Evolutionary conservation across 179 eudicot genomes (phyloP), one percentile per base, ranked within the genome.

Genomic region (Corrigiola litoralis): DNA sequence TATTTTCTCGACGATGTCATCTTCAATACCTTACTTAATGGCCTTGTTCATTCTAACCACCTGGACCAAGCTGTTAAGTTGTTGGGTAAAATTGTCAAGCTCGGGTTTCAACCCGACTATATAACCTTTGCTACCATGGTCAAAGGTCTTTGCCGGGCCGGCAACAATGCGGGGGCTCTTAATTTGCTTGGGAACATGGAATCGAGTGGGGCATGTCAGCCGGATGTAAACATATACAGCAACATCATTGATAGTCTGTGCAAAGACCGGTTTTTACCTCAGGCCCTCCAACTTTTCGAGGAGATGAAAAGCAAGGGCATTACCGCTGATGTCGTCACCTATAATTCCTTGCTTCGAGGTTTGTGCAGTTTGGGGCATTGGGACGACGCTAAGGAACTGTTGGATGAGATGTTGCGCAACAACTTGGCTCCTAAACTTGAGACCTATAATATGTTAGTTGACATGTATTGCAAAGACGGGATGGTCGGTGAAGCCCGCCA

Each of bases 391-490:
- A 46, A 46, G 20, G 24, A 46, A 8, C 17, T 46, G 24, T 46
- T 23, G 25, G 8, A 48, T 21, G 53, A 48, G 28, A 48, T 48
- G 53, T 48, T 48, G 16, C 27, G n/a, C 27, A 48, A 48, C 29
- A 23, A 46, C 3, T 7, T 46, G 5, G 50, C 14, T 46, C 50
- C 10, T 46, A 21, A 2, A 20, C 27, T 48, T 48, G 53, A 21
- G 28, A 48, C 53, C 29, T 48, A 48, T 2, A 48, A 2, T 3
- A 48, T 48, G 53, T 9, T 48, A 48, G 24, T 48, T 21, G 28
- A 48, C 28, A 48, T 48, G 53, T 21, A 29, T 48, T 48, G 53
- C 28, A 48, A 48, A 48, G 49, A n/a, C n/a, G n/a, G n/a, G n/a
- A n/a, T n/a, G n/a, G n/a, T n/a, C n/a, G n/a, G n/a, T n/a, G n/a